Percentiles rank a stretch among this genome's conserved stretches.
These are phyloP conservation scores for Pyricularia sp. DNA, from an alignment of 2,329 filamentous ascomycete genomes.

Conservation along the genomic window DNA sequence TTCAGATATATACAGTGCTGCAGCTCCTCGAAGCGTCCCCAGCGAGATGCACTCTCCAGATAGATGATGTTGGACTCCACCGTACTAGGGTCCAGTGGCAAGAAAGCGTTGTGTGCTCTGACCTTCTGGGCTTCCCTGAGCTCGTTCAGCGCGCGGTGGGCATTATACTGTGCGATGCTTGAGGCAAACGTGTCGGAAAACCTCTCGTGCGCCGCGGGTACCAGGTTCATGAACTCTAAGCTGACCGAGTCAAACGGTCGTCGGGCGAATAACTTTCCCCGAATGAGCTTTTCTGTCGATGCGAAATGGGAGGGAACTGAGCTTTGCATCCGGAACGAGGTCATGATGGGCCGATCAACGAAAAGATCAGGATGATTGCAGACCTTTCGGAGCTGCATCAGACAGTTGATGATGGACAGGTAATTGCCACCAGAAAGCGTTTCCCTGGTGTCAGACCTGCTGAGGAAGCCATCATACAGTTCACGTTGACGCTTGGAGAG, in stretches of 20 bases:
- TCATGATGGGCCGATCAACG: conserved; percentile 90
- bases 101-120: conserved; percentile 42
- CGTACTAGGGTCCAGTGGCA: conserved; percentile 49
- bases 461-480: conserved; percentile 92
- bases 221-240: conserved; percentile 65
- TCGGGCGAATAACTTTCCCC: conserved; percentile 48
- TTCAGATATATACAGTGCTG: conserved; percentile 74
- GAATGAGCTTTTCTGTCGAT: conserved; percentile 56
- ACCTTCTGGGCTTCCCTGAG: conserved; percentile 58
- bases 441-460: conserved; percentile 74
- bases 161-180: conserved; percentile 52
- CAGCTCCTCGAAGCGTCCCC: conserved; percentile 61
- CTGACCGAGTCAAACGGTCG: conserved; percentile 52
- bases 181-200: conserved; percentile 45
- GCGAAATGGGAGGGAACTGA: conserved; percentile 66
- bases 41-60: conserved; percentile 57
- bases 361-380: conserved; percentile 98
- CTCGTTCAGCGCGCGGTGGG: conserved; percentile 55
- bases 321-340: conserved; percentile 80
- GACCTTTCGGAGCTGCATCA: conserved; percentile 95
- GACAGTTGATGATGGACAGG: conserved; percentile 92
- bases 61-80: conserved; percentile 58
- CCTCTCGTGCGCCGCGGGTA: conserved; percentile 59
- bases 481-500: conserved; percentile 91
- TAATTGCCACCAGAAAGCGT: conserved; percentile 90